Evolutionary conservation across 179 eudicot species (phyloP), one percentile per base, ranked within the genome.

Genomic region (Actinidia arguta): DNA sequence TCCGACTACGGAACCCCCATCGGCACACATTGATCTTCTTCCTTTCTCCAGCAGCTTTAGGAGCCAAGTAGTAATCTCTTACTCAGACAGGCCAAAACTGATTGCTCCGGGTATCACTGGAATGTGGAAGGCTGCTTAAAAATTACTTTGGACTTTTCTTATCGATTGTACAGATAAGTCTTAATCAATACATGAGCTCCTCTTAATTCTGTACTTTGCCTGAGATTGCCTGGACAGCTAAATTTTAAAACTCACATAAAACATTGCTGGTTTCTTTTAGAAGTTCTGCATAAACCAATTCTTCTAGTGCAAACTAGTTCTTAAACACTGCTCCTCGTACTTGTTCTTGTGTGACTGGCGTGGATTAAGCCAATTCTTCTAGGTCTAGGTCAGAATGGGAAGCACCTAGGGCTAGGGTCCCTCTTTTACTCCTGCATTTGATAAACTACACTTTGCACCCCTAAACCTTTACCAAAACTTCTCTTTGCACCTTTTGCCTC

Each of bases 11-110:
- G 78, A 73, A 56, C 85, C 51, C 51, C 73, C 75, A 79, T 73
- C 85, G 44, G 6, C 82, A 73, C 82, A 17, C 54, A 73, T 55
- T 73, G 79, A 83, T 83, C 73, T 70, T 52, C 69, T 71, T 78
- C 27, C 54, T 51, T 56, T 76, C 44, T 63, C 73, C 52, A 18
- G 66, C 85, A 73, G 48, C 16, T 68, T 20, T 68, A n/a, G 75
- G 48, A 51, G 22, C 66, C 14, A 52, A 51, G 82, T 75, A 22
- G 52, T 79, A 52, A 42, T 39, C 51, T 67, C 16, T 36, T 22
- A 79, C 66, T 17, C 7, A n/a, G 20, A 36, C 51, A 11, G 51
- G n/a, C 48, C 6, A 20, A 51, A 8, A 66, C 22, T 31, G 51
- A 36, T 78, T 50, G 81, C 74, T 48, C 36, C 36, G 22, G 36